Evolutionary conservation across 768 basidiomycete species (phyloP), one percentile per base, ranked within the genome.

Genomic region (Lactifluus volemus): DNA sequence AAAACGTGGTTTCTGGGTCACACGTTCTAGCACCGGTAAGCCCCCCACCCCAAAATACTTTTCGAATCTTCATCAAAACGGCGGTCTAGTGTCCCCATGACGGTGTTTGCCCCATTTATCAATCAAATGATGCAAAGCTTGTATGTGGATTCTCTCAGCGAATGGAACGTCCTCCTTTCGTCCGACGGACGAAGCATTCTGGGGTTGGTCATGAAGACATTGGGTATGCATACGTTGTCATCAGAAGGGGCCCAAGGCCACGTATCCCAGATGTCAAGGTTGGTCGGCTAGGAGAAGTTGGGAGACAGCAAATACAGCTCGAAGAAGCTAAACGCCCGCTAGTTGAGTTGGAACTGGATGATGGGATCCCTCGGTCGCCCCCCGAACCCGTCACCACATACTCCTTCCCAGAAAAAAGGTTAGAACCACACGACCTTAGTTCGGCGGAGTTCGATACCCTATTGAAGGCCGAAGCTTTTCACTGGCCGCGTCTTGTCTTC

Each of bases 11-110:
- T 55, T 72, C 74, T 48, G 91, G 90, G 12, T 82, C 82, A 32
- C 89, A 93, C 74, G 88, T 95, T n/a, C 76, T 95, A 53, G 93
- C 93, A 55, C 93, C 93, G 32, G 92, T 93, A 71, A 71, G 86
- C 73, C 59, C 64, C 59, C 52, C 55, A 14, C 49, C 32, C 10
- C 21, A n/a, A n/a, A 12, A 63, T 15, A 57, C 58, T 57, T 25
- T 32, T 34, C 32, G 48, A 42, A 38, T 30, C 50, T 47, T 48
- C 48, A 49, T 44, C 50, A 68, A 38, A 17, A 25, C 53, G 45
- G 48, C 48, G 61, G 45, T 68, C 14, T 68, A 95, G 87, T 98
- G 96, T 69, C 92, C 96, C 12, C 96, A 98, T 68, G 95, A 98
- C 69, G 78, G 79, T 25, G 76, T 77, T 47, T 98, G 96, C 71